Evolutionary conservation across 345 rosid species (phyloP).

Genomic region (Eucalyptus tenuipes): DNA sequence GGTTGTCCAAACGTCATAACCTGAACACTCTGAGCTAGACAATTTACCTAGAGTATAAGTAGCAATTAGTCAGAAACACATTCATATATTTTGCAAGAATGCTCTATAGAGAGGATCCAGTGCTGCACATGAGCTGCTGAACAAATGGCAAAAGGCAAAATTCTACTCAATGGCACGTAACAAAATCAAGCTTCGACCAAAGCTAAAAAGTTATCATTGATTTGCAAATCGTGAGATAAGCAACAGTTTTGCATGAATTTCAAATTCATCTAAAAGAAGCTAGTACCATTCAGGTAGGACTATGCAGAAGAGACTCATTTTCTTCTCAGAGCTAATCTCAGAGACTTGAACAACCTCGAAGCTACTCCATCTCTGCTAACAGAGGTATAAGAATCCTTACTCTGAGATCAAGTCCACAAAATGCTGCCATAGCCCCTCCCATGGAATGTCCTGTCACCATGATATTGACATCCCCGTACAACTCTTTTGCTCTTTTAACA

Average conservation of each 20-base stretch:
- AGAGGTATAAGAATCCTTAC: conserved; percentile 17
- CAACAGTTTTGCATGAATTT: background rate
- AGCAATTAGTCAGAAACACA: background rate
- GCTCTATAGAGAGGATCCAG: background rate
- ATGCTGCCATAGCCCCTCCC: conserved; percentile 98
- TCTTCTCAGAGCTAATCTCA: background rate
- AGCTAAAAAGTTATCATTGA: background rate
- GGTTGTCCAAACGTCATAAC: conserved; percentile 96
- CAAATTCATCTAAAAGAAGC: background rate
- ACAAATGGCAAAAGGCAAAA: background rate
- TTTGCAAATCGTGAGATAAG: background rate
- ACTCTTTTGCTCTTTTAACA: conserved; percentile 36
- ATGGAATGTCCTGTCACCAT: conserved; percentile 98
- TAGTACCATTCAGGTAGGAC: background rate
- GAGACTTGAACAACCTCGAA: background rate
- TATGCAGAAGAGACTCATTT: background rate
- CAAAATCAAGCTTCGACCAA: background rate
- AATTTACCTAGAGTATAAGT: conserved; percentile 43
- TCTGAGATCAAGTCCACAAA: conserved; percentile 78
- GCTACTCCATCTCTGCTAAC: background rate
- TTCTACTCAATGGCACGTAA: background rate
- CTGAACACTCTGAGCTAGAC: conserved; percentile 42
- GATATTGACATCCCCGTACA: conserved; percentile 53
- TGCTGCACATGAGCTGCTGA: background rate
- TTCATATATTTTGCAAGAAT: background rate